A percentile compares a stretch with the other conserved stretches of the same genome.
Conservation (phyloP, 2,329 filamentous ascomycete genomes). For the Penicillium concentricum region DNA sequence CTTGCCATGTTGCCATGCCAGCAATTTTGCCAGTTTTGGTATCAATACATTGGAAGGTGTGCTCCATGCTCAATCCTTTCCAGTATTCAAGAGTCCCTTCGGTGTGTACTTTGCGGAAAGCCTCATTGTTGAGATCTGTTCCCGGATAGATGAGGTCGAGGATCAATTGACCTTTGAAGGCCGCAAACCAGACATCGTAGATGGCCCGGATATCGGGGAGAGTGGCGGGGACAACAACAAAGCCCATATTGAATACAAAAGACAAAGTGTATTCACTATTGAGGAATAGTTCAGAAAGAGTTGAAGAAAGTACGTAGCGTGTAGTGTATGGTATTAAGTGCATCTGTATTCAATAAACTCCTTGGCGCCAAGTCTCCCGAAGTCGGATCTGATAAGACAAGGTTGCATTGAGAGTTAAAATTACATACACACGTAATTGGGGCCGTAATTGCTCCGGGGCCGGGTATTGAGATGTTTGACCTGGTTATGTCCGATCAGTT, state of each 20-base stretch:
- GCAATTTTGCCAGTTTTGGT: slow-evolving; percentile 44
- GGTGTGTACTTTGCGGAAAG: slow-evolving; percentile 47
- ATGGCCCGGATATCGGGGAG: slow-evolving; percentile 19
- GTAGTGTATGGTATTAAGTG: background rate
- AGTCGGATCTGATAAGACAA: slow-evolving; percentile 10
- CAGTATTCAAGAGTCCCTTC: slow-evolving; percentile 42
- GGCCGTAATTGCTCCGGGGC: background rate
- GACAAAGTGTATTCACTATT: background rate
- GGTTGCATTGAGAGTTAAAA: background rate
- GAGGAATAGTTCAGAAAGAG: background rate
- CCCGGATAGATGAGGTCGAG: slow-evolving; percentile 46
- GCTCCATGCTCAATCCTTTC: slow-evolving; percentile 40
- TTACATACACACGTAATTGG: background rate
- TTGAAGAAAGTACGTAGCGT: background rate
- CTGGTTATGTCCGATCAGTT: background rate
- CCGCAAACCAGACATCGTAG: slow-evolving; percentile 24
- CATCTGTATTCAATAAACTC: background rate
- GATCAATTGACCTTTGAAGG: slow-evolving; percentile 36
- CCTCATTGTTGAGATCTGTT: slow-evolving; percentile 29
- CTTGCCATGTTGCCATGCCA: slow-evolving; percentile 51
- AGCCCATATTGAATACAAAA: slow-evolving; percentile 31
- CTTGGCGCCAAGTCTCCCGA: slow-evolving; percentile 7
- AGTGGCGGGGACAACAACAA: slow-evolving; percentile 42
- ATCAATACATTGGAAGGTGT: slow-evolving; percentile 49
- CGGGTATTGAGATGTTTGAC: background rate